A percentile compares a stretch with the other conserved stretches of the same genome.
These are phyloP conservation scores for Alloascoidea hylecoeti DNA, from an alignment of 805 yeast genomes.

Conservation along the genomic window DNA sequence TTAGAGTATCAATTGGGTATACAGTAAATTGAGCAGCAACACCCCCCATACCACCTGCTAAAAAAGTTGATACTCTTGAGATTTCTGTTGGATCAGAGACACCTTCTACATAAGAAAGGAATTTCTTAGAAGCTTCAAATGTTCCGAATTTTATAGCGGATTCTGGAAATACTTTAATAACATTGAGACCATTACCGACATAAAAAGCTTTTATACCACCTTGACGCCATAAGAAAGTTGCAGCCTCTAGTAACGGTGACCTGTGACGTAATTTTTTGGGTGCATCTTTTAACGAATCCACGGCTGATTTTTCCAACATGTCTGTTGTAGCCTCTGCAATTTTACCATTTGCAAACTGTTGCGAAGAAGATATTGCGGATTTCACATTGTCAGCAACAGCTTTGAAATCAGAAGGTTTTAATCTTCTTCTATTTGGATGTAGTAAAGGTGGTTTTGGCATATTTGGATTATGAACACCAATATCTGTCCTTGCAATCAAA, in stretches of 20 bases:
- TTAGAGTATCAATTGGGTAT: constrained; percentile 90
- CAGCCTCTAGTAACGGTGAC: constrained; percentile 73
- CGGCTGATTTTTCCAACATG: constrained; percentile 3
- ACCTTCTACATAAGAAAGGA: constrained; percentile 66
- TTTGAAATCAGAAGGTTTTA: constrained; percentile 13
- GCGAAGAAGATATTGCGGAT: background rate
- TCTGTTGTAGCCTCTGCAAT: constrained; percentile 14
- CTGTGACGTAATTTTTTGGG: constrained; percentile 22
- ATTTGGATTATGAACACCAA: constrained; percentile 27
- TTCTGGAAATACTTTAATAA: constrained; percentile 91
- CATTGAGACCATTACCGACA: constrained; percentile 90
- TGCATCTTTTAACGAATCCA: background rate
- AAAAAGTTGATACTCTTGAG: constrained; percentile 65
- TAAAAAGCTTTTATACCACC: constrained; percentile 85
- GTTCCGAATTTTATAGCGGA: constrained; percentile 96
- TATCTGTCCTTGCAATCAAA: constrained; percentile 79
- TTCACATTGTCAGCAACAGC: background rate
- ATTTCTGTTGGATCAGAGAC: constrained; percentile 53
- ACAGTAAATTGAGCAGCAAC: constrained; percentile 85
- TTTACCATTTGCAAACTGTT: constrained; percentile 11
- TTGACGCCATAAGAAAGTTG: constrained; percentile 65
- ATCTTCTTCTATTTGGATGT: constrained; percentile 33
- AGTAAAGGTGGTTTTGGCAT: constrained; percentile 28
- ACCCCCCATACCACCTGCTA: constrained; percentile 96
- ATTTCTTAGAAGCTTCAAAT: constrained; percentile 73